Evolutionary conservation across 352 stramenopile genomes (phyloP), one percentile per base, ranked within the genome.

Genomic region (Peronospora belbahrii): DNA sequence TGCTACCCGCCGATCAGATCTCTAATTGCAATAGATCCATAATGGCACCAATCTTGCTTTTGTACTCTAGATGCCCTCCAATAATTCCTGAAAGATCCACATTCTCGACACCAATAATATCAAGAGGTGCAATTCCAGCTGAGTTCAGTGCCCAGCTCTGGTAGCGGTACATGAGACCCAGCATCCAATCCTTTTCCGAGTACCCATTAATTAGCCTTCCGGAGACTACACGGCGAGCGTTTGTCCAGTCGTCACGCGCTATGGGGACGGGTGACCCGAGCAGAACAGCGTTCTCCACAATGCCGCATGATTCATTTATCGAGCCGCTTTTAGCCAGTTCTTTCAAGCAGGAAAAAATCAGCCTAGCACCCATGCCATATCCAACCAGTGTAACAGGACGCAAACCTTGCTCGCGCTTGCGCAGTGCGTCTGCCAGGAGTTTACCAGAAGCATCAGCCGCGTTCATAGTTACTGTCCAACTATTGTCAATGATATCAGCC

Each of bases 271-370:
- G 81, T 1, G 85, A 75, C 4, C 88, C 88, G 5, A 96, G 70
- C 2, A 97, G 32, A 22, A 96, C 81, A 2, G 75, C 87, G 42
- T 94, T 92, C 30, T 96, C 87, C 3, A 96, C 69, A 33, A 95
- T 86, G 11, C 83, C 82, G 35, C 56, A 80, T 13, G 74, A 80
- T 31, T 71, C 62, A 13, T 83, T 65, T 13, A 80, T 60, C 4
- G 63, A 65, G 0, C 57, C 56, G 17, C 52, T 65, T 47, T 87
- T 78, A 3, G 80, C 73, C 27, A 97, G 59, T 42, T 90, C 70
- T 49, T 95, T 91, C 17, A 97, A 54, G 34, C 87, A 96, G 15
- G 83, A 74, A 28, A 95, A 94, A 31, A 97, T 90, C 8, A 97
- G 32, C 5, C 88, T 62, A 3, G 85, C 88, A 23, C 88, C 88